Evolutionary conservation across 345 rosid species (phyloP), one percentile per base, ranked within the genome.

Genomic region (Euphorbia tirucalli): DNA sequence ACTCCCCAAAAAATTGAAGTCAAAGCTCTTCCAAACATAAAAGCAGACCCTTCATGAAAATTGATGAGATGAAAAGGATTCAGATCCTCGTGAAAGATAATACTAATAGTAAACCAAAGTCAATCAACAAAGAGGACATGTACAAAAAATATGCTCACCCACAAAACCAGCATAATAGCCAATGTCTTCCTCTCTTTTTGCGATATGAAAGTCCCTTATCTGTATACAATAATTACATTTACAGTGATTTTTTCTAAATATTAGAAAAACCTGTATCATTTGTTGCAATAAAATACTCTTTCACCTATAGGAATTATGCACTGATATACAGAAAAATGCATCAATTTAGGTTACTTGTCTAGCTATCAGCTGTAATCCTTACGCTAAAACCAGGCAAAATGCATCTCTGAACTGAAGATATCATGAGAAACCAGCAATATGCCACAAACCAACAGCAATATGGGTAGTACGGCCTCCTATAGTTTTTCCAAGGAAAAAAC

Each of bases 11-110:
- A 43, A 44, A 91, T 65, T 41, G 91, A 91, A 63, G 97, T 91
- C 80, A 88, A 78, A 55, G 91, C 90, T 83, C 97, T 87, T 78
- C 97, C 97, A 54, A 91, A 74, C 97, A 89, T 91, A 75, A 88
- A 91, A 25, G 97, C 87, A 75, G 95, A 85, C 68, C 89, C 97
- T 91, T 72, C 74, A 60, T 32, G 50, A 60, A 49, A 22, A 25
- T 35, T 41, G 50, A 71, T 44, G 46, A 22, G 21, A 54, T 69
- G 24, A 66, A 43, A 1, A 65, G 4, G 22, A 2, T 4, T 52
- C 31, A 70, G 58, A 10, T 8, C 46, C 10, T 24, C n/a, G 46
- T 25, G 30, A 27, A 64, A 55, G 32, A 62, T 31, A 10, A 39
- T 46, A 44, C 3, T 44, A 44, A 44, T 44, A 44, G 1, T 75